Evolutionary conservation across 768 basidiomycete genomes (phyloP).

Genomic region (Pleurotus ostreatus): DNA sequence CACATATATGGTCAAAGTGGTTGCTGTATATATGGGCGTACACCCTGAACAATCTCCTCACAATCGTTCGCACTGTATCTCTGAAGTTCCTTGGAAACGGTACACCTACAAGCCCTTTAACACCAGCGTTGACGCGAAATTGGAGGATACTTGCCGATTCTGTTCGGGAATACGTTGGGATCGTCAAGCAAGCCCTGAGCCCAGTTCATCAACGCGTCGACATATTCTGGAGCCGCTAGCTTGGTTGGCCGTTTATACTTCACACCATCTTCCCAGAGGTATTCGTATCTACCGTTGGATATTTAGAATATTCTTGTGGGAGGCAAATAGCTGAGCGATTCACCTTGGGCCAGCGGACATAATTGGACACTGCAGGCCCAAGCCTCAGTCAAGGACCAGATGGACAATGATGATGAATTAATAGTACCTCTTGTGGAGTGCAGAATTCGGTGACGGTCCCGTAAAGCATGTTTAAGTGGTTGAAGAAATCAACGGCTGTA

Average conservation of each 20-base stretch:
- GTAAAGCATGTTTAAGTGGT: constrained; percentile 98
- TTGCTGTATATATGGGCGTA: constrained; percentile 99
- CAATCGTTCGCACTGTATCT: constrained; percentile 87
- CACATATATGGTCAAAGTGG: constrained; percentile 98
- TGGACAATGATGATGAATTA: not conserved
- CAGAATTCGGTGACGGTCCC: constrained; percentile 99
- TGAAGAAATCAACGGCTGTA: constrained; percentile 98
- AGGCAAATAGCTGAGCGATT: constrained; percentile 19
- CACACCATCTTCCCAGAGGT: constrained; percentile 90
- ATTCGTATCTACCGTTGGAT: constrained; percentile 66
- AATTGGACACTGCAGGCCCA: constrained; percentile 71
- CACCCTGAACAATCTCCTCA: constrained; percentile 90
- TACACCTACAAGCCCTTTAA: constrained; percentile 49
- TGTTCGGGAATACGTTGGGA: constrained; percentile 88
- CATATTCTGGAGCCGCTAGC: constrained; percentile 92
- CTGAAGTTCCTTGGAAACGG: constrained; percentile 89
- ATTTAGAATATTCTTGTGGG: constrained; percentile 1
- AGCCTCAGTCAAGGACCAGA: not conserved
- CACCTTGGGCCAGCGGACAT: constrained; percentile 96
- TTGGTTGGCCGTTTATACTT: constrained; percentile 90
- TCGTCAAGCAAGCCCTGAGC: constrained; percentile 90
- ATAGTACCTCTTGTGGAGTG: constrained; percentile 80
- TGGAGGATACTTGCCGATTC: constrained; percentile 62
- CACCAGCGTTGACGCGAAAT: not conserved
- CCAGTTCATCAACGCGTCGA: constrained; percentile 99